Conservation (phyloP, 306 rosid genomes). For the Mimosa bimucronata region DNA sequence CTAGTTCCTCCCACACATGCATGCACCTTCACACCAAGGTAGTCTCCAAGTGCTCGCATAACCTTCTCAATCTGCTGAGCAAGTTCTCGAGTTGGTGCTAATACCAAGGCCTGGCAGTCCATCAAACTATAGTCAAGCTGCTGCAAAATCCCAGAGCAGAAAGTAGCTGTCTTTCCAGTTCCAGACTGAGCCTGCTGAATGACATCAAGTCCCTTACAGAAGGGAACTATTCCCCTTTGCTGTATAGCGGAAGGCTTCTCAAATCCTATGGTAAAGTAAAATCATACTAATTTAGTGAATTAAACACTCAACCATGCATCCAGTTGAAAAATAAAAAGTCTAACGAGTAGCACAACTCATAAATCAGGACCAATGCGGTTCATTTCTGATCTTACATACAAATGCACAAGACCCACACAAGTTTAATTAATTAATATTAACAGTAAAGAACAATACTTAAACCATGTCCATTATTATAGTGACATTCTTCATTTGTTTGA, state of each 20-base stretch:
- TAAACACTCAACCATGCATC: background rate
- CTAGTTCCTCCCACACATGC: slow-evolving; percentile 89
- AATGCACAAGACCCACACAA: background rate
- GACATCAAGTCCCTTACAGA: slow-evolving; percentile 82
- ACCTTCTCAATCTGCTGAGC: slow-evolving; percentile 94
- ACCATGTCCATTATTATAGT: background rate
- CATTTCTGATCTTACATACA: background rate
- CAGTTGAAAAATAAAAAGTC: background rate
- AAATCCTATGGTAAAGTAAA: slow-evolving; percentile 53
- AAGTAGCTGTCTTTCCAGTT: slow-evolving; percentile 86
- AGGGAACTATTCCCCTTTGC: slow-evolving; percentile 89
- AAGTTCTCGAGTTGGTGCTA: slow-evolving; percentile 86
- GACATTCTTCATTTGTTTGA: background rate
- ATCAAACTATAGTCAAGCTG: slow-evolving; percentile 75
- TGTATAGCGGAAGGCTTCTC: slow-evolving; percentile 91
- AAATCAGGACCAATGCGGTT: background rate
- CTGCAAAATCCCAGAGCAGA: slow-evolving; percentile 82
- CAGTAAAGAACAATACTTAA: background rate
- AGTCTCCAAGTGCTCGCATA: slow-evolving; percentile 89
- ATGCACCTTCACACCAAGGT: slow-evolving; percentile 82
- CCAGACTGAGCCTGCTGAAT: slow-evolving; percentile 92
- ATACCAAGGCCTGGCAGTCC: slow-evolving; percentile 80
- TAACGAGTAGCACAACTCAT: background rate
- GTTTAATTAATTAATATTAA: background rate
- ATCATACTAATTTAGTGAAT: slow-evolving; percentile 13